Conservation (phyloP, 2,329 filamentous ascomycete species). For the Trichoderma lentiforme region DNA sequence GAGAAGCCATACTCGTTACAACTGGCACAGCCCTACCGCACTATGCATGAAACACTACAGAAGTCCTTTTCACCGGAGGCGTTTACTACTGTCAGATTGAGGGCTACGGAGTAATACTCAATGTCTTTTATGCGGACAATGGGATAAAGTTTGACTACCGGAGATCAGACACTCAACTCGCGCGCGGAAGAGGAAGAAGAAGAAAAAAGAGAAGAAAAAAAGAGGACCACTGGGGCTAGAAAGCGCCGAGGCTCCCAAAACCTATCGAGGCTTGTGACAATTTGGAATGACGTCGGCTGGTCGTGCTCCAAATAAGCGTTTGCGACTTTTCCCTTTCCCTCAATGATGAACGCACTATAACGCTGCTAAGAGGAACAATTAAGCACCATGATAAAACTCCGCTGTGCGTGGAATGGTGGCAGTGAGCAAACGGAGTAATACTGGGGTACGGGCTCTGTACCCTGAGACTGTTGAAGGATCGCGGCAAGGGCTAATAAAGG, state of each 20-base stretch:
- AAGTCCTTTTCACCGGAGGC: not conserved
- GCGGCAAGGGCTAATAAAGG: not conserved
- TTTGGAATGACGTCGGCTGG: not conserved
- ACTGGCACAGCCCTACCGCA: not conserved
- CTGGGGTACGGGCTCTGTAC: not conserved
- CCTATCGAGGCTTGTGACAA: not conserved
- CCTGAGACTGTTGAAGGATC: not conserved
- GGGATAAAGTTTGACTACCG: not conserved
- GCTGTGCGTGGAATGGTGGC: not conserved
- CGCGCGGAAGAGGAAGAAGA: not conserved
- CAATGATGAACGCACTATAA: not conserved
- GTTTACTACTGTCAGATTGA: not conserved
- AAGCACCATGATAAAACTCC: not conserved
- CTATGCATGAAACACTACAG: not conserved
- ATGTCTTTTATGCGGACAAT: not conserved
- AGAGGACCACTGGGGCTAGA: not conserved
- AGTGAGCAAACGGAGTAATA: not conserved
- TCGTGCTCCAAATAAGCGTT: not conserved
- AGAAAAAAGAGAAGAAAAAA: not conserved
- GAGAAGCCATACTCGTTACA: not conserved
- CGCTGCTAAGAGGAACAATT: not conserved
- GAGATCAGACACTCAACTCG: too few relatives aligned
- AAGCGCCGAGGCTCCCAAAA: not conserved
- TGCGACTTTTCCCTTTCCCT: not conserved
- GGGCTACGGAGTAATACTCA: not conserved